Percentiles rank a stretch among this genome's conserved stretches.
phyloP scores from a whole-genome alignment of 768 basidiomycete genomes.

The Kwoniella bestiolae region DNA sequence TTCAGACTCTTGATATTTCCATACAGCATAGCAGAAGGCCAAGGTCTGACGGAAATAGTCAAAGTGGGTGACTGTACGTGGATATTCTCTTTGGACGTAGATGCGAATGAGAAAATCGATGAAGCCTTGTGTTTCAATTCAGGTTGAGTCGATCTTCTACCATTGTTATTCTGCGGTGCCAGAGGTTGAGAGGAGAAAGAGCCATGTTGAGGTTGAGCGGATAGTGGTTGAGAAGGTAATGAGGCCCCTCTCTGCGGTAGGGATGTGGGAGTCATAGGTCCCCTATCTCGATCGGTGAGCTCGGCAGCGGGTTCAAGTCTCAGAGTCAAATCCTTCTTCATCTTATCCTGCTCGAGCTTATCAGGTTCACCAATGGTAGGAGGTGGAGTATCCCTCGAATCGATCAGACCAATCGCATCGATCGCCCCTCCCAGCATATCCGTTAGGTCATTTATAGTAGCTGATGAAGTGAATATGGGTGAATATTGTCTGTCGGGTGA shows the following conservation, averaged over 20 bases:
- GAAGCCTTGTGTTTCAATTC: constrained; percentile 21
- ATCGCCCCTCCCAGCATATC: constrained; percentile 53
- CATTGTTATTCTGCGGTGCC: not conserved
- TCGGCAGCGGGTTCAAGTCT: constrained; percentile 24
- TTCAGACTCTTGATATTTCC: constrained; percentile 50
- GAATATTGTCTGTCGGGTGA: constrained; percentile 28
- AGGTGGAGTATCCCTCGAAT: constrained; percentile 48
- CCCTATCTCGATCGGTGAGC: constrained; percentile 1
- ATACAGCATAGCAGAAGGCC: constrained; percentile 56
- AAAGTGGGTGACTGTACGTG: constrained; percentile 13
- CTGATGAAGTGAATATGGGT: constrained; percentile 13
- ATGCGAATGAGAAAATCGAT: constrained; percentile 22
- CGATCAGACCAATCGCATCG: constrained; percentile 49
- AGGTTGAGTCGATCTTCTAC: constrained; percentile 15
- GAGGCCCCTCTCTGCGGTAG: constrained; percentile 24
- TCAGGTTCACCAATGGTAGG: constrained; percentile 37
- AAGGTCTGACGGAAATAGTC: constrained; percentile 32
- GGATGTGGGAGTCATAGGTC: constrained; percentile 29
- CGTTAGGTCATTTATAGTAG: constrained; percentile 46
- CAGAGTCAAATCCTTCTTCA: constrained; percentile 16
- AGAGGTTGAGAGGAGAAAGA: no score
- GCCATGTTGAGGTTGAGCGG: not conserved
- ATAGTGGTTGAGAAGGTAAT: constrained; percentile 9
- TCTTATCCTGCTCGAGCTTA: constrained; percentile 12
- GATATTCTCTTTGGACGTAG: constrained; percentile 1